Percentiles rank a stretch among this genome's conserved stretches.
These are phyloP conservation scores for Musa schizocarpa DNA, from an alignment of 176 grass and related monocot species.

Conservation along the genomic window DNA sequence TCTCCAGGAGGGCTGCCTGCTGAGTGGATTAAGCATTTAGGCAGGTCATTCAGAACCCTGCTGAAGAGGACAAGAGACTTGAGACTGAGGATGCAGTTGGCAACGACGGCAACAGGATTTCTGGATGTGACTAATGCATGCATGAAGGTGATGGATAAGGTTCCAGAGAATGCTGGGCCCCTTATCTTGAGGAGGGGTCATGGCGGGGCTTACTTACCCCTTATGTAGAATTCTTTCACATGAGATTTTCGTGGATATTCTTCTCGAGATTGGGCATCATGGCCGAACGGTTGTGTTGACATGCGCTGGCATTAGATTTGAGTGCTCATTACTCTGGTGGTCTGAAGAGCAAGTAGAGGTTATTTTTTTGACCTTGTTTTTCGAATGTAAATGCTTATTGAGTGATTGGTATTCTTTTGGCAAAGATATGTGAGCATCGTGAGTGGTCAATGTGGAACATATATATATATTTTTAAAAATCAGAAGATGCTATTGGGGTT, in stretches of 20 bases:
- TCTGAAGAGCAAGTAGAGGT: neutral
- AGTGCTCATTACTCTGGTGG: neutral
- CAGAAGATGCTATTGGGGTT: neutral
- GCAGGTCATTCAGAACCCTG: slow-evolving; percentile 76
- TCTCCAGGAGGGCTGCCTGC: slow-evolving; percentile 84
- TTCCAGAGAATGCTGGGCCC: slow-evolving; percentile 75
- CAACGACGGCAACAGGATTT: slow-evolving; percentile 66
- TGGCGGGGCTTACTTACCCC: slow-evolving; percentile 82
- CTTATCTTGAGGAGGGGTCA: slow-evolving; percentile 81
- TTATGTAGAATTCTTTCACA: slow-evolving; percentile 45
- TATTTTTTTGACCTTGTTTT: neutral
- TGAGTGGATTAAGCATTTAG: slow-evolving; percentile 86
- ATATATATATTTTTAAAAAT: neutral
- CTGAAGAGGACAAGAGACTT: slow-evolving; percentile 71
- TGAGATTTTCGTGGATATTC: neutral
- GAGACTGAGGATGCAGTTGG: slow-evolving; percentile 73
- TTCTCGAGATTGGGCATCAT: neutral
- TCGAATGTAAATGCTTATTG: neutral
- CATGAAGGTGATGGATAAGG: slow-evolving; percentile 70
- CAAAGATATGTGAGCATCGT: neutral
- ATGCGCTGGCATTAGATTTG: neutral
- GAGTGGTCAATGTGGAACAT: neutral
- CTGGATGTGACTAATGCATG: slow-evolving; percentile 54
- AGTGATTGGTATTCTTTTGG: neutral
- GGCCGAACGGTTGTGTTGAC: neutral